Evolutionary conservation across 129 eudicot species (phyloP), one percentile per base, ranked within the genome.

Genomic region (Lonicera japonica): DNA sequence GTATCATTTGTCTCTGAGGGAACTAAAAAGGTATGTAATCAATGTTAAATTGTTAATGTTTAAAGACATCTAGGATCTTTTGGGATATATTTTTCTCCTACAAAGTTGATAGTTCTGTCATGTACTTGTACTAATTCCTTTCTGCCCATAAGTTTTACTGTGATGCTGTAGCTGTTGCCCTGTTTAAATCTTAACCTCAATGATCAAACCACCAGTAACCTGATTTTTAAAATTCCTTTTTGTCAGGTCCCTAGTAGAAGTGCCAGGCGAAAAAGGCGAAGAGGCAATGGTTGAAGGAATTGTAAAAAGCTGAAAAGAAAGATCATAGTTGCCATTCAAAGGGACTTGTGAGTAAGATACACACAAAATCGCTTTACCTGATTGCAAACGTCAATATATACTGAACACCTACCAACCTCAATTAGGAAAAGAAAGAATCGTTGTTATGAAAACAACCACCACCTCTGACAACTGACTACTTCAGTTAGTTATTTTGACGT

Each of bases 241-340:
- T 54, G 34, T 20, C 68, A 92, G 99, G 70, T 54, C 55, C 81
- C 96, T 64, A 82, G 95, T 73, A 85, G 99, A 83, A 85, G 92
- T 79, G 83, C 96, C 65, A 67, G 85, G 70, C 79, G 99, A 46
- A 88, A 86, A 70, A 68, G 77, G 82, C 82, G 29, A 76, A 85
- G 80, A 85, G 96, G 77, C 68, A 45, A 39, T 72, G 90, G 96
- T 46, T 75, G 74, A 80, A 77, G 19, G 83, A 79, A 74, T 70
- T 79, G 16, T 2, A 43, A 14, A 14, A 43, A 10, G 69, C 67
- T 60, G 72, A 75, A 73, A 68, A 76, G 77, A 70, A 62, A 25
- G 81, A 73, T 56, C 77, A 58, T 18, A 56, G 56, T 72, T 76
- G 73, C 74, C 58, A 72, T 63, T 19, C 46, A 2, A 65, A 78